A percentile compares a stretch with the other conserved stretches of the same genome.
Evolutionary conservation across 208 protist species (phyloP).

Genomic region (Leishmania aethiopica): DNA sequence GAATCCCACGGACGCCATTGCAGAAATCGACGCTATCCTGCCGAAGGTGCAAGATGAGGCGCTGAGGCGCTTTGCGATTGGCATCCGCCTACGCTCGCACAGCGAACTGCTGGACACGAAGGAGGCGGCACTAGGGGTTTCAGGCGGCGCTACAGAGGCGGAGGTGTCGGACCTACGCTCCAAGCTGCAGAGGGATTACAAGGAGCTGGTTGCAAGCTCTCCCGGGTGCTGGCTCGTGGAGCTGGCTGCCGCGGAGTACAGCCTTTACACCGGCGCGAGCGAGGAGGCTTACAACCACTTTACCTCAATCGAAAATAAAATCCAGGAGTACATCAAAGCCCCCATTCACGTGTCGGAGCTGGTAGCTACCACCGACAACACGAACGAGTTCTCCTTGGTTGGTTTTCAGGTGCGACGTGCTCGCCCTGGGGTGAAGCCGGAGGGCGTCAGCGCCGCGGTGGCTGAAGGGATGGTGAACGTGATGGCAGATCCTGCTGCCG

Average conservation of each 20-base stretch:
- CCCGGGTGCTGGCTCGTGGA: conserved; percentile 81
- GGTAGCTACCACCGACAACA: conserved; percentile 64
- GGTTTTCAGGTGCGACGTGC: conserved; percentile 63
- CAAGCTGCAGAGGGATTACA: conserved; percentile 62
- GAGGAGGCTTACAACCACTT: conserved; percentile 67
- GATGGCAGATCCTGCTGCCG: conserved; percentile 36
- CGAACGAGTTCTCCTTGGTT: conserved; percentile 60
- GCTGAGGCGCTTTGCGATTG: conserved; percentile 66
- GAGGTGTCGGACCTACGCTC: conserved; percentile 74
- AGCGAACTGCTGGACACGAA: conserved; percentile 80
- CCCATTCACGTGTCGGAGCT: conserved; percentile 37
- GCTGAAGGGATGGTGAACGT: conserved; percentile 56
- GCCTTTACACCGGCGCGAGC: conserved; percentile 68
- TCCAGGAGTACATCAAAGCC: conserved; percentile 51
- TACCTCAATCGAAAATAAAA: conserved; percentile 57
- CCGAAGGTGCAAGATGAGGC: conserved; percentile 67
- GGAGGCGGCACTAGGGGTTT: conserved; percentile 73
- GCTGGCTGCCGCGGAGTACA: conserved; percentile 75
- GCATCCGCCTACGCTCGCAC: conserved; percentile 62
- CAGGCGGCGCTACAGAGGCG: conserved; percentile 75
- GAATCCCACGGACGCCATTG: conserved; percentile 56
- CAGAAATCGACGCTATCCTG: conserved; percentile 61
- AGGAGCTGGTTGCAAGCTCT: conserved; percentile 52
- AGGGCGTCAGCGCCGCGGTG: conserved; percentile 41
- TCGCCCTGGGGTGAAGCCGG: conserved; percentile 35